Conservation (phyloP, 345 rosid genomes). For the Citrus inodora region DNA sequence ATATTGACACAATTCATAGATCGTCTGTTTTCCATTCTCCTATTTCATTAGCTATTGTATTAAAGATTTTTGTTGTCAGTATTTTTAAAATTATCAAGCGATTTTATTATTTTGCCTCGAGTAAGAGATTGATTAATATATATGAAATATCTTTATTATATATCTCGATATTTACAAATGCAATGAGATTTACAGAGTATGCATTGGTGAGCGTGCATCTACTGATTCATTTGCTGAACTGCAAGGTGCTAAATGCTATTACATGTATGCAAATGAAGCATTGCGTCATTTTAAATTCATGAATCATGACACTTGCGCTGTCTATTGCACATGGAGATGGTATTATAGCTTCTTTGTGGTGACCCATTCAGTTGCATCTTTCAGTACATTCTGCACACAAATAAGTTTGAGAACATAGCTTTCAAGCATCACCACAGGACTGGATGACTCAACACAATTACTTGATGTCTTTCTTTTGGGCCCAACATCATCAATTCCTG, state of each 20-base stretch:
- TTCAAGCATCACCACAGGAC: slow-evolving; percentile 44
- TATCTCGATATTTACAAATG: too few relatives aligned
- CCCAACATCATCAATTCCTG: slow-evolving; percentile 16
- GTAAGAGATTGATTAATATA: too few relatives aligned
- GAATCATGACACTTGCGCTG: not conserved
- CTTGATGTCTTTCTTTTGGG: slow-evolving; percentile 19
- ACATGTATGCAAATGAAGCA: not conserved
- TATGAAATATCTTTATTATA: too few relatives aligned
- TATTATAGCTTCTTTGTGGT: not conserved
- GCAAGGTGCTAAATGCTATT: not conserved
- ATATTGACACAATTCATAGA: not conserved
- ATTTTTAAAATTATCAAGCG: not conserved
- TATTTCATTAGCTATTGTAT: not conserved
- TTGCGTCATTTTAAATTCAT: not conserved
- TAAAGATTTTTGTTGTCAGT: not conserved
- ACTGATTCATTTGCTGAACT: not conserved
- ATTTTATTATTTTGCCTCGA: too few relatives aligned
- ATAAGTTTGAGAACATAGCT: slow-evolving; percentile 43
- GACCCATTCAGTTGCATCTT: not conserved
- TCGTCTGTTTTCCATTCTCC: not conserved
- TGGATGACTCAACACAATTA: slow-evolving; percentile 20
- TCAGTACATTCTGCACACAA: slow-evolving; percentile 28
- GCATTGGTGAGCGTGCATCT: not conserved
- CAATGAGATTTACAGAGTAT: too few relatives aligned
- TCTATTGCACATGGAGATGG: not conserved